Conservation (phyloP, 1,284 basidiomycete species). For the Mycena sp. region DNA sequence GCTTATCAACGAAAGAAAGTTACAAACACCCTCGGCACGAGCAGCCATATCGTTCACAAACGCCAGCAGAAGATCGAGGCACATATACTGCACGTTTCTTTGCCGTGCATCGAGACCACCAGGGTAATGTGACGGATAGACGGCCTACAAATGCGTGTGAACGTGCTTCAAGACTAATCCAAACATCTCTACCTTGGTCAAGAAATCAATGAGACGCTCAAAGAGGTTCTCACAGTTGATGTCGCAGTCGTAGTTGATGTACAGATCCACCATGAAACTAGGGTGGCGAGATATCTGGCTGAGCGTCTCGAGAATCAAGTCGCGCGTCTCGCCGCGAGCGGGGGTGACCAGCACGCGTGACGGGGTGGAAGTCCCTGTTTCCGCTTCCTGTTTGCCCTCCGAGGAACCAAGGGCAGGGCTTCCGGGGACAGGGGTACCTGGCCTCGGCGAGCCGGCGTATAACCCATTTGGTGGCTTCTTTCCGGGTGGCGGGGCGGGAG, state of each 20-base stretch:
- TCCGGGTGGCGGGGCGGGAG: slow-evolving; percentile 48
- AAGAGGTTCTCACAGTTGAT: slow-evolving; percentile 97
- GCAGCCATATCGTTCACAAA: slow-evolving; percentile 92
- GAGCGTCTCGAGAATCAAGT: slow-evolving; percentile 91
- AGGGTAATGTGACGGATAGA: slow-evolving; percentile 73
- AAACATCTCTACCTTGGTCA: slow-evolving; percentile 72
- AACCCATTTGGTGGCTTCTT: slow-evolving; percentile 41
- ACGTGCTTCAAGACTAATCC: neutral
- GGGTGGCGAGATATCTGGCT: slow-evolving; percentile 83
- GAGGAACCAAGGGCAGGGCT: slow-evolving; percentile 57
- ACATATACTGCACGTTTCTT: slow-evolving; percentile 85
- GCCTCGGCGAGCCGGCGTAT: slow-evolving; percentile 58
- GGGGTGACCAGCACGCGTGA: slow-evolving; percentile 71
- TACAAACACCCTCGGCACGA: slow-evolving; percentile 75
- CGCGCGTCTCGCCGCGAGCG: slow-evolving; percentile 89
- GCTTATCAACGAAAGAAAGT: slow-evolving; percentile 7
- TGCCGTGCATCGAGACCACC: slow-evolving; percentile 77
- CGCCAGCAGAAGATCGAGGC: slow-evolving; percentile 88
- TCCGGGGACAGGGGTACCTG: slow-evolving; percentile 61
- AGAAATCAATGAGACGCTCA: slow-evolving; percentile 90
- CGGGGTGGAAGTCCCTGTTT: slow-evolving; percentile 62
- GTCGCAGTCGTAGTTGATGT: slow-evolving; percentile 97
- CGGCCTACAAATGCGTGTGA: slow-evolving; percentile 59
- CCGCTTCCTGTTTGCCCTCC: slow-evolving; percentile 56
- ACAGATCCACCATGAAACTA: slow-evolving; percentile 95